These are phyloP conservation scores for Diaporthe sp. DNA, from an alignment of 2,329 filamentous ascomycete genomes.

Conservation along the genomic window DNA sequence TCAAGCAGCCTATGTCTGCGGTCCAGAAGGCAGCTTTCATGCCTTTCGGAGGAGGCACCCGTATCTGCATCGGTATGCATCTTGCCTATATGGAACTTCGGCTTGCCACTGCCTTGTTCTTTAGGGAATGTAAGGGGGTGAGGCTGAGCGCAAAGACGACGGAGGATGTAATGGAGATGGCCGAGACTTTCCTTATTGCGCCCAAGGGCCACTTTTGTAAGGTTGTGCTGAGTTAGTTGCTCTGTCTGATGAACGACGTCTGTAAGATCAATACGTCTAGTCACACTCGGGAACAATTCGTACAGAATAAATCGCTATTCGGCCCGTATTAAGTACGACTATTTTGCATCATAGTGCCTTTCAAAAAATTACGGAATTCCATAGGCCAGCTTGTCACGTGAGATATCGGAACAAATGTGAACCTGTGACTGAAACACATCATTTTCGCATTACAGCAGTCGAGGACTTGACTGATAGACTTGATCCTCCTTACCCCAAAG, in stretches of 20 bases:
- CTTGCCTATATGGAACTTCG: slow-evolving; percentile 62
- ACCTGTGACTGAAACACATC: no score
- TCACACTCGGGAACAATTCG: neutral
- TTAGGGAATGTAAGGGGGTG: slow-evolving; percentile 43
- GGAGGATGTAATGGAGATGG: slow-evolving; percentile 45
- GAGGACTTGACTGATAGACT: neutral
- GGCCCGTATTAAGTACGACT: neutral
- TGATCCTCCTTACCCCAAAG: neutral
- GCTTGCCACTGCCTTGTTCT: slow-evolving; percentile 57
- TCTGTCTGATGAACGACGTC: neutral
- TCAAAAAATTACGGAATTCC: neutral
- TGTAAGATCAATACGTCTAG: no score
- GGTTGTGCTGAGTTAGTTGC: neutral
- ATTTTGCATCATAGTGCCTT: neutral
- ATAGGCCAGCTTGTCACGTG: neutral
- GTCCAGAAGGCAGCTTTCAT: slow-evolving; percentile 55
- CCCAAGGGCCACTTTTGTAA: slow-evolving; percentile 25
- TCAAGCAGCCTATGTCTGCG: slow-evolving; percentile 36
- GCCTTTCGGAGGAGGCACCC: slow-evolving; percentile 61
- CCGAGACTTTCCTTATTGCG: slow-evolving; percentile 20
- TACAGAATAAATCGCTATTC: neutral
- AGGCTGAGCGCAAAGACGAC: slow-evolving; percentile 32
- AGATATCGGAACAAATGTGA: no score
- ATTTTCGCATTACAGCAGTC: no score
- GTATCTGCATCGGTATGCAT: slow-evolving; percentile 62